phyloP scores from a whole-genome alignment of 2,329 filamentous ascomycete genomes.

The Ceratocystis colombiana region DNA sequence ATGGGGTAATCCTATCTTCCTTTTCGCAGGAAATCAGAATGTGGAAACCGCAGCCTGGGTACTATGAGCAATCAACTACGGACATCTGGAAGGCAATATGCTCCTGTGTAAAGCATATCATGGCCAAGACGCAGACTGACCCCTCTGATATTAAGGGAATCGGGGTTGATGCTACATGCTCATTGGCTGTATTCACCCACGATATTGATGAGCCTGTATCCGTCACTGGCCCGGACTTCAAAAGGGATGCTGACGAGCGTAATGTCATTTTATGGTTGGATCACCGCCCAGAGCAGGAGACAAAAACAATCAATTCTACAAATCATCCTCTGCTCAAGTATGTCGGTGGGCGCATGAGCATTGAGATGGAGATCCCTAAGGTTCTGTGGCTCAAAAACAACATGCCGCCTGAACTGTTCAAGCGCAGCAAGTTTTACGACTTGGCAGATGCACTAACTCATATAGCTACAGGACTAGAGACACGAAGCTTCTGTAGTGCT shows the following conservation, averaged over 20 bases:
- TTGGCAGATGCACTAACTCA: constrained; percentile 87
- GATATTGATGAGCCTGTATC: constrained; percentile 83
- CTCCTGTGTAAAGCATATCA: constrained; percentile 69
- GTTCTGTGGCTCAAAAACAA: constrained; percentile 97
- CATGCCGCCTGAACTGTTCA: constrained; percentile 86
- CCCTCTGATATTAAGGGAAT: constrained; percentile 71
- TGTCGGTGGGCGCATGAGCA: constrained; percentile 95
- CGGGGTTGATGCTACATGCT: constrained; percentile 98
- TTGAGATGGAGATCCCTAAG: constrained; percentile 99
- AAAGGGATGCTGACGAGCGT: constrained; percentile 66
- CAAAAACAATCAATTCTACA: constrained; percentile 84
- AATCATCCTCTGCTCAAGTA: constrained; percentile 88
- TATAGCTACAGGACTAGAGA: constrained; percentile 84
- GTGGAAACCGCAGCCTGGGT: constrained; percentile 66
- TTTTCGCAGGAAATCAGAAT: constrained; percentile 67
- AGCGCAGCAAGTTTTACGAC: constrained; percentile 94
- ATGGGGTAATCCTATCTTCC: constrained; percentile 74
- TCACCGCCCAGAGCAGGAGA: constrained; percentile 83
- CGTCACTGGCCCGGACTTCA: constrained; percentile 80
- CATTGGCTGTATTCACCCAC: constrained; percentile 76
- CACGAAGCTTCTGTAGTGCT: constrained; percentile 85
- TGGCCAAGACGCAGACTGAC: constrained; percentile 71
- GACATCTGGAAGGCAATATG: constrained; percentile 97
- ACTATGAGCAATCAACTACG: constrained; percentile 92
- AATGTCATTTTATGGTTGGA: constrained; percentile 98